A percentile compares a stretch with the other conserved stretches of the same genome.
phyloP scores from a whole-genome alignment of 1,284 basidiomycete genomes.

The Mycena citricolor region DNA sequence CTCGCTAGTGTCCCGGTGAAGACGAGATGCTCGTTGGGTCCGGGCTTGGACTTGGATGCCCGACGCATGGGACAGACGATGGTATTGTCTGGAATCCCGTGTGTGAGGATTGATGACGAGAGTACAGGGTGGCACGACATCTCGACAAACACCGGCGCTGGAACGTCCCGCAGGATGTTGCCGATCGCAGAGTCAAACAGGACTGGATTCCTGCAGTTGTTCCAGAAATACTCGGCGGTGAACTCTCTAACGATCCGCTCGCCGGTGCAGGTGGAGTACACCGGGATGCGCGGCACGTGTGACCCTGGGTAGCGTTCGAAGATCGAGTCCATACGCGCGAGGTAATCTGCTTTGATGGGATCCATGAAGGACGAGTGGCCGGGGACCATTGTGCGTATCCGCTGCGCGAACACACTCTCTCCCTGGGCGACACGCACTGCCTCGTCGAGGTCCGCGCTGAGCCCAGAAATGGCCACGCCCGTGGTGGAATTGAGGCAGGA shows the following conservation, averaged over 20 bases:
- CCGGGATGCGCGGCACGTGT: slow-evolving; percentile 23
- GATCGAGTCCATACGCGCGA: slow-evolving; percentile 25
- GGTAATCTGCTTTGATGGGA: slow-evolving; percentile 24
- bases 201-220: slow-evolving; percentile 34
- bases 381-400: slow-evolving; percentile 34
- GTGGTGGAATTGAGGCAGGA: slow-evolving; percentile 40
- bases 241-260: slow-evolving; percentile 15
- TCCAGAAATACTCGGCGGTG: slow-evolving; percentile 36
- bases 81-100: slow-evolving; percentile 20
- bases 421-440: slow-evolving; percentile 31
- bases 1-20: slow-evolving; percentile 31
- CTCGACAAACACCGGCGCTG: slow-evolving; percentile 31
- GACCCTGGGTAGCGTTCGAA: slow-evolving; percentile 27
- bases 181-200: slow-evolving; percentile 31
- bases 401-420: slow-evolving; percentile 34
- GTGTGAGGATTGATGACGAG: slow-evolving; percentile 30
- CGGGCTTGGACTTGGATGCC: slow-evolving; percentile 22
- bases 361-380: slow-evolving; percentile 38
- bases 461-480: slow-evolving; percentile 39
- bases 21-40: slow-evolving; percentile 5
- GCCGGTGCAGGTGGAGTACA: slow-evolving; percentile 27
- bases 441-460: slow-evolving; percentile 29
- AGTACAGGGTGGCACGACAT: slow-evolving; percentile 40
- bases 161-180: slow-evolving; percentile 4
- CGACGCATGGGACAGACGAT: slow-evolving; percentile 34